Percentiles rank a stretch among this genome's conserved stretches.
Conservation (phyloP, 169 alveolate genomes). For the Amoebophrya sp. region DNA sequence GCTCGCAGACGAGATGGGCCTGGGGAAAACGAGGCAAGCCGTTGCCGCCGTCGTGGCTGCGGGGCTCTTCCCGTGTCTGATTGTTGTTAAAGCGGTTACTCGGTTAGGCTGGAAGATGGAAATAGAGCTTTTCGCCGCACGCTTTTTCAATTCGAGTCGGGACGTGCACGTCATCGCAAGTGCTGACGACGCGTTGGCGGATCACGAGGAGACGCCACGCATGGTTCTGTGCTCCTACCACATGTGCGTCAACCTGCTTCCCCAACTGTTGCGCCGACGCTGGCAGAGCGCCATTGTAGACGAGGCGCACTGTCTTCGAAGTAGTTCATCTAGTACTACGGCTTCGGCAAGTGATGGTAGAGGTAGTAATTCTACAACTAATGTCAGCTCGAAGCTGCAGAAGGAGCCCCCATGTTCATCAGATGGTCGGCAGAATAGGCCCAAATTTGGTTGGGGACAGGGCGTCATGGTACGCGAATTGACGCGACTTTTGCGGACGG, state of each 20-base stretch:
- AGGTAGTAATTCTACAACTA: too few relatives aligned
- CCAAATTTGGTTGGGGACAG: too few relatives aligned
- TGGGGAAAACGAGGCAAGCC: neutral
- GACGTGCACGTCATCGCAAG: neutral
- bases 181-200: neutral
- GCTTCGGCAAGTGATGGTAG: neutral
- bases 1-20: slow-evolving; percentile 14
- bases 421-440: too few relatives aligned
- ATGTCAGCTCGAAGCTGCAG: too few relatives aligned
- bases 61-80: neutral
- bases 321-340: neutral
- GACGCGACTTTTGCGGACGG: neutral
- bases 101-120: neutral
- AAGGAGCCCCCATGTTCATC: too few relatives aligned
- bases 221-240: neutral
- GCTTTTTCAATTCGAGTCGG: neutral
- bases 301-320: neutral
- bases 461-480: neutral
- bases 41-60: neutral
- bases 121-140: neutral
- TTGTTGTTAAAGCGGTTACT: neutral
- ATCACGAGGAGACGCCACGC: too few relatives aligned
- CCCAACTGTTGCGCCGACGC: neutral
- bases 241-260: neutral
- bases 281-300: neutral